Evolutionary conservation across 208 protist genomes (phyloP).

Genomic region (Trypanosoma scelopori): DNA sequence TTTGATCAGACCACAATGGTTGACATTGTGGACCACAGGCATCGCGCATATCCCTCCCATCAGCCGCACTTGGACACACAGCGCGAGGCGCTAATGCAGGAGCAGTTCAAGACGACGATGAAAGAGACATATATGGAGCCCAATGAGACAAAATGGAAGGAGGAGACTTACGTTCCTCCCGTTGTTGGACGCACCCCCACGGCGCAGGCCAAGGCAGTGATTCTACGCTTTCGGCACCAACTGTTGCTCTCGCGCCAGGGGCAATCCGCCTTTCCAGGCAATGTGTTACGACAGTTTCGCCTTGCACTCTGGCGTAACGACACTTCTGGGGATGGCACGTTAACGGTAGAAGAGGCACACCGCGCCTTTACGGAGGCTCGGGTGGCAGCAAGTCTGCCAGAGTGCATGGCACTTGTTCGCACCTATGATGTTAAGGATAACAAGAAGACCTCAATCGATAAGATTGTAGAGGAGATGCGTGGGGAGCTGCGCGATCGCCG

Average conservation of each 20-base stretch:
- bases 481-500: slow-evolving; percentile 73
- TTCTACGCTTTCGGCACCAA: slow-evolving; percentile 67
- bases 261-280: slow-evolving; percentile 64
- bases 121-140: slow-evolving; percentile 19
- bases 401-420: slow-evolving; percentile 73
- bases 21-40: slow-evolving; percentile 72
- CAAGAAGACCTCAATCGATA: slow-evolving; percentile 40
- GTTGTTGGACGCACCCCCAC: slow-evolving; percentile 53
- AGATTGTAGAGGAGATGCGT: slow-evolving; percentile 61
- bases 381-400: slow-evolving; percentile 37
- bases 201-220: slow-evolving; percentile 60
- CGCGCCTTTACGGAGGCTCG: slow-evolving; percentile 47
- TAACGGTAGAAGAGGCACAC: slow-evolving; percentile 72
- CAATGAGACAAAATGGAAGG: slow-evolving; percentile 13
- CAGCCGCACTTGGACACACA: slow-evolving; percentile 78
- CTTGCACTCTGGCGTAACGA: slow-evolving; percentile 35
- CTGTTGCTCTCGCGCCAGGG: slow-evolving; percentile 47
- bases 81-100: slow-evolving; percentile 18
- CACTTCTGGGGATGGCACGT: slow-evolving; percentile 28
- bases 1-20: slow-evolving; percentile 76
- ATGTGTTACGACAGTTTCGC: slow-evolving; percentile 62
- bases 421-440: slow-evolving; percentile 58
- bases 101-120: slow-evolving; percentile 21
- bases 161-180: slow-evolving; percentile 42
- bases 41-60: slow-evolving; percentile 75